Percentiles rank a stretch among this genome's conserved stretches.
Evolutionary conservation across 163 green algal genomes (phyloP).

Genomic region (Smithsoniella earleae): DNA sequence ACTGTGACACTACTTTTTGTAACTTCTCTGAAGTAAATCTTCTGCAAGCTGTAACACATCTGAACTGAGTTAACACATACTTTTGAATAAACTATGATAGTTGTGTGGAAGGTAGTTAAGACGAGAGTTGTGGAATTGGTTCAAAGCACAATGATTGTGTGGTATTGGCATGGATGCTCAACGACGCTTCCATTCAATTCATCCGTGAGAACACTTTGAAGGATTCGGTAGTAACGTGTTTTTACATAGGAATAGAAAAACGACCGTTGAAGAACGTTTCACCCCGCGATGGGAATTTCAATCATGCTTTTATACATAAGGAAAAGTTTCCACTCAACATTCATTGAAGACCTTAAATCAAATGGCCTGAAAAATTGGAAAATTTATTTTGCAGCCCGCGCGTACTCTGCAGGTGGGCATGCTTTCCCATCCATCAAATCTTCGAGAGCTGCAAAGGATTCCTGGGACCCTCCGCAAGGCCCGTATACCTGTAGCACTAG

Average conservation of each 20-base stretch:
- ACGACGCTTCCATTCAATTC: no score
- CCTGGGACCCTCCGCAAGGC: background rate
- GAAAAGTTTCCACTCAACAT: no score
- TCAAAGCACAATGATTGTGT: background rate
- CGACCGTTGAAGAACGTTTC: background rate
- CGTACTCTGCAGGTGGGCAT: background rate
- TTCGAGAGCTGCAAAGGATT: background rate
- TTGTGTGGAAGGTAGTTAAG: background rate
- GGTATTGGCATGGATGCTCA: background rate
- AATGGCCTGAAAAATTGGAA: background rate
- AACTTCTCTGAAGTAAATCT: background rate
- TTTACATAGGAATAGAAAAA: background rate
- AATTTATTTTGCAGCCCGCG: background rate
- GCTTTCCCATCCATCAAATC: constrained; percentile 22
- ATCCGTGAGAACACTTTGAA: no score
- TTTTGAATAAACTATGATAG: background rate
- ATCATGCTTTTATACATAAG: no score
- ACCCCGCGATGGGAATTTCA: background rate
- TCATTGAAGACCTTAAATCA: background rate
- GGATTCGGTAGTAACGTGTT: no score
- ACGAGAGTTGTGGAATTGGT: background rate
- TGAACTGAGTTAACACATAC: no score
- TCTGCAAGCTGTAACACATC: no score
- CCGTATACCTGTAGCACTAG: constrained; percentile 11
- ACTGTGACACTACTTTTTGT: background rate